Evolutionary conservation across 352 stramenopile genomes (phyloP), one percentile per base, ranked within the genome.

Genomic region (Pythium phragmitis): DNA sequence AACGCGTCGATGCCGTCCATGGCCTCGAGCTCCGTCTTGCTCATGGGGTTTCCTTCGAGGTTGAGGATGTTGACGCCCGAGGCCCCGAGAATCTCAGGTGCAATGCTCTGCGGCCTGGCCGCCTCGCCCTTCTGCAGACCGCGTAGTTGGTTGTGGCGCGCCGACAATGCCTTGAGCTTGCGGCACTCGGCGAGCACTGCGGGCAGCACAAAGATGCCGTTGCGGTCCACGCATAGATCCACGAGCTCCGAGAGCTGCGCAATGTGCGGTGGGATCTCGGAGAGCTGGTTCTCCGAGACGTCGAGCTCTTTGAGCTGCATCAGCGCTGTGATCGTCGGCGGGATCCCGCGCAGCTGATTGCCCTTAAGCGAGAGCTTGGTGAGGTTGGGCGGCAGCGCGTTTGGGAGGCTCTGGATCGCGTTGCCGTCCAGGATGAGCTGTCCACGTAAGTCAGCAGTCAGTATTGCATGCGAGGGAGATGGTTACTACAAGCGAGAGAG

Each of bases 41-140:
- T 89, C 76, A 95, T 78, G 0, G 81, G 76, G 57, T 95, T 94
- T 8, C 85, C 76, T 51, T 95, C 85, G 19, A 95, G 62, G 52
- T 95, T 90, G 74, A 95, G 77, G 47, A 94, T 87, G 45, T 95
- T 78, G 26, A 95, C 79, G 16, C n/a, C 55, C 39, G 85, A 92
- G 19, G 46, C 37, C 37, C 74, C 65, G 42, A 95, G 68, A 23
- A 95, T 59, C 56, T 83, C 75, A 7, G 46, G 63, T 30, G 85
- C 77, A 54, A 95, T 89, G 21, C 73, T 64, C 46, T 91, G 83
- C 7, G 63, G 48, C 6, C 34, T 50, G 4, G 54, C n/a, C 2
- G 54, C n/a, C 7, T 64, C 63, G 16, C 63, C 63, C 43, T 69
- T 69, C 30, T 34, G 1, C 0, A 42, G 43, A 3, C 75, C 76